Conservation (phyloP, 371 early-diverging fungal genomes). For the Circinella umbellata region DNA sequence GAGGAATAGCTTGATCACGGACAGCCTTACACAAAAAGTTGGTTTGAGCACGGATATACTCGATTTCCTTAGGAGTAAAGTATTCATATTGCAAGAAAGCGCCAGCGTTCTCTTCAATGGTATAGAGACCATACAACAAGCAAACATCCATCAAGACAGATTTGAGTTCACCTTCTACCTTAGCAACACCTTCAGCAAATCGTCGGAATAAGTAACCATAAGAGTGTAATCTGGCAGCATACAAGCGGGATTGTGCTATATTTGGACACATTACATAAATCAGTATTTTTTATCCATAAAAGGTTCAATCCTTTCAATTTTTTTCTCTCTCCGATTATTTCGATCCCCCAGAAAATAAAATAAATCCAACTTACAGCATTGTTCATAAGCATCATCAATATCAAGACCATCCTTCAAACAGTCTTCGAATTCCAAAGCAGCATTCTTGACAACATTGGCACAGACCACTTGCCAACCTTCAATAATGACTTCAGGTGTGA, state of each 20-base stretch:
- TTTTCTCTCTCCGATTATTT: not conserved
- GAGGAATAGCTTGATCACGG: conserved; percentile 81
- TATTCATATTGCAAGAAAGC: conserved; percentile 88
- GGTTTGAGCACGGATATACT: conserved; percentile 67
- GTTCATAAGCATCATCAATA: conserved; percentile 86
- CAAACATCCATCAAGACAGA: conserved; percentile 72
- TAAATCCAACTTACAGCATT: conserved; percentile 60
- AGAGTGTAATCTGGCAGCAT: conserved; percentile 87
- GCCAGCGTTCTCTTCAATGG: conserved; percentile 84
- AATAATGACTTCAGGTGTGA: conserved; percentile 66
- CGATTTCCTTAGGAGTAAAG: conserved; percentile 78
- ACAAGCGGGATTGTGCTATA: conserved; percentile 74
- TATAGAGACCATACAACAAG: conserved; percentile 82
- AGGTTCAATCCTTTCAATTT: too few species aligned
- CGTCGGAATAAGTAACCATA: conserved; percentile 87
- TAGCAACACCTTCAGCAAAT: conserved; percentile 78
- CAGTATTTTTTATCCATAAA: not conserved
- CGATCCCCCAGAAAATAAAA: not conserved
- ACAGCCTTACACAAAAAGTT: conserved; percentile 73
- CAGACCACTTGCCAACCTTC: conserved; percentile 88
- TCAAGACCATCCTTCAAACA: conserved; percentile 70
- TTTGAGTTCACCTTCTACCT: conserved; percentile 51
- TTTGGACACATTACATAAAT: not conserved
- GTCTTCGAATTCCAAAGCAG: conserved; percentile 79
- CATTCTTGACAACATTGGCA: conserved; percentile 83